Evolutionary conservation across 139 green algal species (phyloP).

Genomic region (Spirogloea muscicola): DNA sequence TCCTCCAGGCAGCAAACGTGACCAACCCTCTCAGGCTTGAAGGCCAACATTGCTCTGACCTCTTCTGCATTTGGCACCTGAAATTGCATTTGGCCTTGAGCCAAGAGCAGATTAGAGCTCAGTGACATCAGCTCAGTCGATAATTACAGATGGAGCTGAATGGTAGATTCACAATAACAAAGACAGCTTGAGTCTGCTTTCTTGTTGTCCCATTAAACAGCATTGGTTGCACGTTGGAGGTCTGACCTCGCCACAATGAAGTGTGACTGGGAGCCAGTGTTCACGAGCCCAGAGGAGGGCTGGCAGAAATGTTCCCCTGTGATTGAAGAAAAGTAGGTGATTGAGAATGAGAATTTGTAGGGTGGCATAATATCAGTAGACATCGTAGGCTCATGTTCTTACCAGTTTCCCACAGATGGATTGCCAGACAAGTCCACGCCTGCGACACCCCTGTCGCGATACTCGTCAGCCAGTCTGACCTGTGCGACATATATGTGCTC

Average conservation of each 20-base stretch:
- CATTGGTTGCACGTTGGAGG: too few species aligned
- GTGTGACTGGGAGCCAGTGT: slow-evolving; percentile 61
- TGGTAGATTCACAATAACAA: too few species aligned
- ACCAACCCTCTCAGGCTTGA: slow-evolving; percentile 66
- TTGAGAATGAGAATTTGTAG: too few species aligned
- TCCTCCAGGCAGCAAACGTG: slow-evolving; percentile 71
- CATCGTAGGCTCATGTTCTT: too few species aligned
- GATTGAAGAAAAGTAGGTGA: neutral
- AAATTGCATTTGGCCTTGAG: neutral
- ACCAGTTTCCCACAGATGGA: slow-evolving; percentile 58
- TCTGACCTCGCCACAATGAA: slow-evolving; percentile 65
- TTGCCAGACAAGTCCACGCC: slow-evolving; percentile 76
- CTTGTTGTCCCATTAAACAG: too few species aligned
- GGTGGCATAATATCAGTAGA: too few species aligned
- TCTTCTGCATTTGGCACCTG: slow-evolving; percentile 58
- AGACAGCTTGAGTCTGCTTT: too few species aligned
- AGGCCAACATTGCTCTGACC: slow-evolving; percentile 62
- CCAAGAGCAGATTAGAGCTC: slow-evolving; percentile 43
- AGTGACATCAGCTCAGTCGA: neutral
- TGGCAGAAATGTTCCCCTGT: slow-evolving; percentile 52
- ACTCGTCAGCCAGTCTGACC: slow-evolving; percentile 51
- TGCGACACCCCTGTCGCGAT: slow-evolving; percentile 48
- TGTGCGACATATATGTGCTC: neutral
- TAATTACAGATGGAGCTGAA: too few species aligned
- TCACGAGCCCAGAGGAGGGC: slow-evolving; percentile 54